These are phyloP conservation scores for Amanita rimosa DNA, from an alignment of 768 basidiomycete species.

Conservation along the genomic window DNA sequence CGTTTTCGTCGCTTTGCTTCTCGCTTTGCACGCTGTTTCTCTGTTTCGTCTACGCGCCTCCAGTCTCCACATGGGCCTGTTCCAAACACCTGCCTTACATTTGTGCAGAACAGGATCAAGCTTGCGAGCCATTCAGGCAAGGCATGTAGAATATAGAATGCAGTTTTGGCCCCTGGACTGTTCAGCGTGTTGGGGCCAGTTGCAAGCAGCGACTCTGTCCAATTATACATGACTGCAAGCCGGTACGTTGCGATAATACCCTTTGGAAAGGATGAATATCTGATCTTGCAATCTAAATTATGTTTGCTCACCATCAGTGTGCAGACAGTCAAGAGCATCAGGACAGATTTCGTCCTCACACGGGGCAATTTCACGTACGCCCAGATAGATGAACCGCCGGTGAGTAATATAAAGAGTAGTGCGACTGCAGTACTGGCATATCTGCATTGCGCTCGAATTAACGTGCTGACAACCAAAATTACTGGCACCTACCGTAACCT, in stretches of 20 bases:
- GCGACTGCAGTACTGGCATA: constrained; percentile 13
- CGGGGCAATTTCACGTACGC: constrained; percentile 16
- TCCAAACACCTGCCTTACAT: constrained; percentile 21
- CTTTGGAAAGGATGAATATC: constrained; percentile 10
- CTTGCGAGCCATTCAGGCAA: constrained; percentile 28
- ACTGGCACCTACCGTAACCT: neutral
- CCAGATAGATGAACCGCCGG: constrained; percentile 10
- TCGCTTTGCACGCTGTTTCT: constrained; percentile 14
- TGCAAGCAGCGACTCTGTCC: constrained; percentile 21
- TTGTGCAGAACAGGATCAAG: constrained; percentile 16
- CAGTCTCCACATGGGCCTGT: constrained; percentile 24
- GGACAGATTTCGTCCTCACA: constrained; percentile 14
- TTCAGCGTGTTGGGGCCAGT: constrained; percentile 21
- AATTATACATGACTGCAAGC: constrained; percentile 24
- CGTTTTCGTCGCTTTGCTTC: constrained; percentile 9
- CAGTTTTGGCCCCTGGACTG: constrained; percentile 21
- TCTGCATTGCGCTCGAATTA: constrained; percentile 3
- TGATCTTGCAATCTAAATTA: neutral
- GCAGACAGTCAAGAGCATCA: constrained; percentile 13
- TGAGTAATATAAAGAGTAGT: constrained; percentile 6
- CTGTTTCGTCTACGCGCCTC: constrained; percentile 19
- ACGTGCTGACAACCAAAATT: neutral
- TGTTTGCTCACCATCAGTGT: constrained; percentile 19
- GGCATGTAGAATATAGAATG: constrained; percentile 30
- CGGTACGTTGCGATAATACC: constrained; percentile 26